Conservation (phyloP, 495 filamentous ascomycete species). For the Penicillium paradoxum region DNA sequence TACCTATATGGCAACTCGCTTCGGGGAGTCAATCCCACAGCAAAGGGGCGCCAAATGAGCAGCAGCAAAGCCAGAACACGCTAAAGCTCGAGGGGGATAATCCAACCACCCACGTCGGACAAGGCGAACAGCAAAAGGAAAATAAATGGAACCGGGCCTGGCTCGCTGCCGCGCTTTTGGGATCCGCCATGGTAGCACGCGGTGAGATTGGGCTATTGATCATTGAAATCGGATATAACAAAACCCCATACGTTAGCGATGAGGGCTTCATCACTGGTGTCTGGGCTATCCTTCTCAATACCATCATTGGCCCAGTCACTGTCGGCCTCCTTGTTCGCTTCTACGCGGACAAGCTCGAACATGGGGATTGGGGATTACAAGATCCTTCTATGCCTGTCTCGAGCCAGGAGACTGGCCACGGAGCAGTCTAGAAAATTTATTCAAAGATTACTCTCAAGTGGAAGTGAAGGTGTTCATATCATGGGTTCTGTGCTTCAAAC, state of each 20-base stretch:
- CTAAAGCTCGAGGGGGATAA: background rate
- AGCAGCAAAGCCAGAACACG: background rate
- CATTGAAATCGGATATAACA: constrained; percentile 55
- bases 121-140: background rate
- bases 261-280: constrained; percentile 57
- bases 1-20: constrained; percentile 20
- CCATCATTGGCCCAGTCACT: constrained; percentile 61
- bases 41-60: background rate
- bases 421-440: background rate
- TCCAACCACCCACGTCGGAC: background rate
- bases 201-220: constrained; percentile 79
- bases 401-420: background rate
- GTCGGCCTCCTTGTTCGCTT: constrained; percentile 56
- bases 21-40: background rate
- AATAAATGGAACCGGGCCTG: constrained; percentile 21
- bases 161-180: constrained; percentile 49
- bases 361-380: constrained; percentile 29
- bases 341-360: constrained; percentile 18
- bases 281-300: constrained; percentile 73
- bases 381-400: background rate
- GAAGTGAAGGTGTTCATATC: no score
- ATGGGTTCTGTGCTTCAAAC: no score
- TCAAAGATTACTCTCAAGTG: background rate
- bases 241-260: constrained; percentile 27
- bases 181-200: constrained; percentile 63